Evolutionary conservation across 202 grass and related monocot species (phyloP), one percentile per base, ranked within the genome.

Genomic region (Digitaria exilis): DNA sequence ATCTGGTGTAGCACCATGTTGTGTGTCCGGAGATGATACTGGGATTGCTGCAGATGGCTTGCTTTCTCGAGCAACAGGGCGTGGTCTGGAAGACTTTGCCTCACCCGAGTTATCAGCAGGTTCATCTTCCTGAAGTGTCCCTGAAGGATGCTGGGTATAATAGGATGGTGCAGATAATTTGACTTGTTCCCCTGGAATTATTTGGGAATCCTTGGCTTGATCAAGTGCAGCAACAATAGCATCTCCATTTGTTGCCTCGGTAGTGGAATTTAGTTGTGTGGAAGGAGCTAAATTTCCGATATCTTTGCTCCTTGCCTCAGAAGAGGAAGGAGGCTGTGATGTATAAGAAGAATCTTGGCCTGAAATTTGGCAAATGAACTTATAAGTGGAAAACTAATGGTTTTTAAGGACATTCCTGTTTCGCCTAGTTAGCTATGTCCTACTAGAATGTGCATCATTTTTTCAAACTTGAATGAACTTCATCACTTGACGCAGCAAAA

Each of bases 261-360:
- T 61, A 28, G 74, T 45, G 24, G 24, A 61, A 61, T 21, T 12
- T 61, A 45, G 24, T 18, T 44, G 74, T 45, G 22, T 29, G 0
- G 56, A 59, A 59, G 34, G 32, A 43, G n/a, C n/a, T 59, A 41
- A 58, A 75, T 58, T 12, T 75, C 72, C 37, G 17, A 35, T 73
- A 18, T 54, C 29, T 14, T 73, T 34, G 48, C 25, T 52, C 48
- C 29, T 35, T 54, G 84, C 37, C 21, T 69, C 61, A 67, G 11
- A 17, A 81, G 70, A 81, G 50, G 1, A 29, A 80, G 60, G n/a
- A 2, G 6, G 41, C 28, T 60, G 28, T 41, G n/a, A 4, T 58
- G 59, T 32, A 73, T 30, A 50, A 80, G 70, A 11, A 26, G 18
- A 57, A 48, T 39, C 84, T 80, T 49, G 69, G 67, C n/a, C 62